Conservation (phyloP, 2,329 filamentous ascomycete genomes). For the Paraconiothyrium brasiliense region DNA sequence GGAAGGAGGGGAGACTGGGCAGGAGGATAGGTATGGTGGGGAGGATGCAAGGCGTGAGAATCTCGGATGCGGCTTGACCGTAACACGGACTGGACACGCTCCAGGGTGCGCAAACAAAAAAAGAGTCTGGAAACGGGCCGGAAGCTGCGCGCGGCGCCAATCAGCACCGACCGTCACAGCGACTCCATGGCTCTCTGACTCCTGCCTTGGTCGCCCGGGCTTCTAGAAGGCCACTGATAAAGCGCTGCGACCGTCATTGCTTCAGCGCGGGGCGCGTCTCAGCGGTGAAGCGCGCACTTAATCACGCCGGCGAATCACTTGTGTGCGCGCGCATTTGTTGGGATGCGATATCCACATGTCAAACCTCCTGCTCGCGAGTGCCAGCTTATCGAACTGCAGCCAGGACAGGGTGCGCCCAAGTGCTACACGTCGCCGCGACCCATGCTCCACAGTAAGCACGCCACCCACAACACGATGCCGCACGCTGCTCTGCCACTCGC, state of each 20-base stretch:
- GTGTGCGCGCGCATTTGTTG: slow-evolving; percentile 6
- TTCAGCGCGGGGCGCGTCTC: slow-evolving; percentile 9
- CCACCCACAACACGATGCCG: slow-evolving; percentile 20
- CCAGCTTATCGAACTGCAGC: not conserved
- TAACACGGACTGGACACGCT: not conserved
- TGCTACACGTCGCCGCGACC: not conserved
- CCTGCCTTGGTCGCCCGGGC: not conserved
- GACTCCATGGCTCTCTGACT: slow-evolving; percentile 3
- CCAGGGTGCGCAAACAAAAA: slow-evolving; percentile 21
- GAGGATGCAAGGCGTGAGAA: slow-evolving; percentile 23
- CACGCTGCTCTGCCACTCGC: not conserved
- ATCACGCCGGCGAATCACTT: slow-evolving; percentile 1
- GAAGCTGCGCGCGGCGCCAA: slow-evolving; percentile 11
- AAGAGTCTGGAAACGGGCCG: slow-evolving; percentile 34
- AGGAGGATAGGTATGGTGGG: slow-evolving; percentile 21
- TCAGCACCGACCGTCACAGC: slow-evolving; percentile 4
- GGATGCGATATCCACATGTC: slow-evolving; percentile 8
- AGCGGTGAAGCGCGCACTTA: not conserved
- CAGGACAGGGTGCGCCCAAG: too few species aligned
- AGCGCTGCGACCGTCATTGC: not conserved
- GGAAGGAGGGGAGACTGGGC: slow-evolving; percentile 25
- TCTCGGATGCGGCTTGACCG: slow-evolving; percentile 28
- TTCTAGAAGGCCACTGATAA: slow-evolving; percentile 7
- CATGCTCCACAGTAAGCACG: slow-evolving; percentile 32
- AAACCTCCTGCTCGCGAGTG: not conserved